Base-by-base conservation (phyloP, 495 filamentous ascomycete genomes). In the Talaromyces nanjingensis region DNA sequence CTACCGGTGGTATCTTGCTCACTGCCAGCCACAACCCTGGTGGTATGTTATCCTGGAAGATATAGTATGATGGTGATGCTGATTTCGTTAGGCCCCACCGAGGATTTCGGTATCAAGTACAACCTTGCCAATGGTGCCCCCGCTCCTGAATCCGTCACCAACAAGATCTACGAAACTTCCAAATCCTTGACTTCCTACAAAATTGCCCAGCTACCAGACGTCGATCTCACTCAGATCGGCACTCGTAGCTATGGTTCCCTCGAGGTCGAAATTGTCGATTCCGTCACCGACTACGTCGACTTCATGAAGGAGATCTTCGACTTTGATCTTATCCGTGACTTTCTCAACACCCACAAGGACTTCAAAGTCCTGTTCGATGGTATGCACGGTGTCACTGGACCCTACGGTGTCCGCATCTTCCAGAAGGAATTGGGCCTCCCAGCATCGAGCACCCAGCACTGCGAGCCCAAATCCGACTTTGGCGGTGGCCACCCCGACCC, bases 61-160 rank as follows among this genome's bases (percentile, higher is more conserved):
- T 58, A n/a, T 22, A 52, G 16, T 27, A 22, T 27, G 22, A 20
- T 8, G 0, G 18, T 20, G 11, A 29, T 11, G 4, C 18, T n/a
- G 57, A n/a, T 1, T 42, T 55, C 61, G 4, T 24, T 68, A 97
- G 93, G 94, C 27, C 96, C 96, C 57, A 86, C 85, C 64, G 86
- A 91, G 74, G 94, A 98, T 79, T 98, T 98, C 64, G 94, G 94
- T 63, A 98, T 98, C 87, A 98, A 98, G 80, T 98, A 98, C 83
- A 98, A 98, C 82, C 82, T 98, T 58, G 76, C 90, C 70, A 98
- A 98, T 73, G 94, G 94, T 65, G 94, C 92, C 31, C 94, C 94
- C 24, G 94, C 94, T 59, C 94, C 94, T 14, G 94, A 98, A 72
- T 86, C 87, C 25, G 90, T 98, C 64, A 98, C 94, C 65, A 96